phyloP scores from a whole-genome alignment of 2,329 filamentous ascomycete species.

The Podosphaera leucotricha region DNA sequence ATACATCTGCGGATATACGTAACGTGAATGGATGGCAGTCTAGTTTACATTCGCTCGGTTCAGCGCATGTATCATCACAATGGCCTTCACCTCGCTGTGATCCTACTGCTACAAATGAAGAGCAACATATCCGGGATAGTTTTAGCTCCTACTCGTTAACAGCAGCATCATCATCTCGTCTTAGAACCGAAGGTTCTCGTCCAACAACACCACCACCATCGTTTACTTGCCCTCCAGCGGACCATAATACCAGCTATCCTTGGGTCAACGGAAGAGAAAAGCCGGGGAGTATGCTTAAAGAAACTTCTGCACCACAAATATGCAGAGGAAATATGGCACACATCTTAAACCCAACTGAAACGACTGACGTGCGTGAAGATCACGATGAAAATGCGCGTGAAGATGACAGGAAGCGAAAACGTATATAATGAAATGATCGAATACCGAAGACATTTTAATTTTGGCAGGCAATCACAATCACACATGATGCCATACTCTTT shows the following conservation, averaged over 20 bases:
- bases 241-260: conserved; percentile 15
- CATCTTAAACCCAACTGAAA: conserved; percentile 46
- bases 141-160: conserved; percentile 37
- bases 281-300: conserved; percentile 13
- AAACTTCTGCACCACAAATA: conserved; percentile 35
- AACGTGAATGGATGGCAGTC: conserved; percentile 51
- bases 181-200: conserved; percentile 11
- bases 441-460: not conserved
- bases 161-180: conserved; percentile 12
- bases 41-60: conserved; percentile 40
- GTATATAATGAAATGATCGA: conserved; percentile 22
- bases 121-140: conserved; percentile 36
- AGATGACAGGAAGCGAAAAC: conserved; percentile 36
- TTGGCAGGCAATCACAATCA: not conserved
- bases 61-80: conserved; percentile 34
- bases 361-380: conserved; percentile 39
- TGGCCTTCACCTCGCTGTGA: conserved; percentile 41
- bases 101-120: conserved; percentile 18
- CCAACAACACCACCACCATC: conserved; percentile 16
- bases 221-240: conserved; percentile 11
- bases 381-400: conserved; percentile 37
- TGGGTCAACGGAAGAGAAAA: conserved; percentile 14
- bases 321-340: conserved; percentile 48
- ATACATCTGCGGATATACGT: conserved; percentile 90
- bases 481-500: too few species aligned